Evolutionary conservation across 2,329 filamentous ascomycete genomes (phyloP).

Genomic region (Xylaria sp.): DNA sequence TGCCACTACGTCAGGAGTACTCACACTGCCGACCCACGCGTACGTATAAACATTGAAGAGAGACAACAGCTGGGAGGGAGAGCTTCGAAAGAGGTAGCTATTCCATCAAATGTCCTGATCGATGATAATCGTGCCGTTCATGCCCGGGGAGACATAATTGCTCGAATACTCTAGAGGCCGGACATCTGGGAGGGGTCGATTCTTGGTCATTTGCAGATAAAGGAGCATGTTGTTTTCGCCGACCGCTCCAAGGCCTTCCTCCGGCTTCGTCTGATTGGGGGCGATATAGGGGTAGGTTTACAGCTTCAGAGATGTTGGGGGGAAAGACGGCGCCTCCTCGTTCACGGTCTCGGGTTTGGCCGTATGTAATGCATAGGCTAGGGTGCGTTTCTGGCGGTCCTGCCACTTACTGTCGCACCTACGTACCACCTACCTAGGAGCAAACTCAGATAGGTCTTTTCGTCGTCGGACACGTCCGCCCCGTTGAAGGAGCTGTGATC

Average conservation of each 20-base stretch:
- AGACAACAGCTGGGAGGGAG: not conserved
- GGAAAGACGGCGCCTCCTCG: not conserved
- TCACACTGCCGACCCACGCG: not conserved
- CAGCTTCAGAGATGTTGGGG: not conserved
- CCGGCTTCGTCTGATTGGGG: not conserved
- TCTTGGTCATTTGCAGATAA: not conserved
- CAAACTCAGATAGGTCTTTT: not conserved
- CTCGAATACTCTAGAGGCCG: not conserved
- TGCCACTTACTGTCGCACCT: not conserved
- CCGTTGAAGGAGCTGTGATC: not conserved
- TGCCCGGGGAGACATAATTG: not conserved
- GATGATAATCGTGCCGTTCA: not conserved
- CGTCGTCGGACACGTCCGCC: not conserved
- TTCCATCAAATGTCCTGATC: not conserved
- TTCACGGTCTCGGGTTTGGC: not conserved
- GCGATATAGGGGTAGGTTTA: not conserved
- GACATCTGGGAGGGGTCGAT: not conserved
- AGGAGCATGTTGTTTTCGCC: constrained; percentile 5
- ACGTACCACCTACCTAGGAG: not conserved
- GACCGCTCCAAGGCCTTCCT: not conserved
- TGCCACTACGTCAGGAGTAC: not conserved
- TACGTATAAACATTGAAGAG: not conserved
- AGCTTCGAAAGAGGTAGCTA: not conserved
- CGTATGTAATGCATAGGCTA: not conserved
- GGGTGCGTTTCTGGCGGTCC: not conserved